These are phyloP conservation scores for Picochlorum costavermella DNA, from an alignment of 139 green algal genomes.

Conservation along the genomic window DNA sequence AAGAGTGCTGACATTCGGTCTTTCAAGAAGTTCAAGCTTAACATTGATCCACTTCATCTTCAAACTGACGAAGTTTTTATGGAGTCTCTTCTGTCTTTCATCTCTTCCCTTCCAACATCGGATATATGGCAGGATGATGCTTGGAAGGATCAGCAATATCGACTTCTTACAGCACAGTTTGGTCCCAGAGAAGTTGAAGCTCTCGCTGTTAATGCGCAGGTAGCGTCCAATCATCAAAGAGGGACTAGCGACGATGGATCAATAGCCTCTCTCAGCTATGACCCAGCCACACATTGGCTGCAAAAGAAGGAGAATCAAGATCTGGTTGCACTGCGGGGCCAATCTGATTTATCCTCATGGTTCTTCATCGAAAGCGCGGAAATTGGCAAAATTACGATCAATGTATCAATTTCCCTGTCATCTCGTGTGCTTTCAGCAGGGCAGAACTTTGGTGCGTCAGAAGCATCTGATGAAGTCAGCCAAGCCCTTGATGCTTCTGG, in stretches of 20 bases:
- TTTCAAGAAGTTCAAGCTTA: conserved; percentile 59
- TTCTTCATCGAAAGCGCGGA: conserved; percentile 60
- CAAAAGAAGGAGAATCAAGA: conserved; percentile 44
- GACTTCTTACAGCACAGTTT: conserved; percentile 48
- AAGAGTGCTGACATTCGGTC: conserved; percentile 44
- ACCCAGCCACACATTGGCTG: conserved; percentile 42
- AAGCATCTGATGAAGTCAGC: conserved; percentile 24
- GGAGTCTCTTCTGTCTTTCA: conserved; percentile 61
- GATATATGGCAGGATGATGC: conserved; percentile 61
- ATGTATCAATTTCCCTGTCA: conserved; percentile 70
- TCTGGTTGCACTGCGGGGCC: conserved; percentile 54
- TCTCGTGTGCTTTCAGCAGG: conserved; percentile 39
- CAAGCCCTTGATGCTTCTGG: conserved; percentile 53
- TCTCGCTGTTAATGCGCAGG: conserved; percentile 34
- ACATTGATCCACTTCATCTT: conserved; percentile 15
- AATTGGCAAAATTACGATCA: conserved; percentile 50
- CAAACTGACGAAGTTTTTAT: conserved; percentile 63
- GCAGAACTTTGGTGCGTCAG: background rate
- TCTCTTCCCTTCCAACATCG: conserved; percentile 52
- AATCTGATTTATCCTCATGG: conserved; percentile 59
- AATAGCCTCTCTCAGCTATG: background rate
- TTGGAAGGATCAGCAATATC: conserved; percentile 53
- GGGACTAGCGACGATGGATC: background rate
- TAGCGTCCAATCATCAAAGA: background rate
- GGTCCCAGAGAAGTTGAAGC: conserved; percentile 43